Conservation (phyloP, 2,329 filamentous ascomycete genomes). For the Monilinia polystroma region DNA sequence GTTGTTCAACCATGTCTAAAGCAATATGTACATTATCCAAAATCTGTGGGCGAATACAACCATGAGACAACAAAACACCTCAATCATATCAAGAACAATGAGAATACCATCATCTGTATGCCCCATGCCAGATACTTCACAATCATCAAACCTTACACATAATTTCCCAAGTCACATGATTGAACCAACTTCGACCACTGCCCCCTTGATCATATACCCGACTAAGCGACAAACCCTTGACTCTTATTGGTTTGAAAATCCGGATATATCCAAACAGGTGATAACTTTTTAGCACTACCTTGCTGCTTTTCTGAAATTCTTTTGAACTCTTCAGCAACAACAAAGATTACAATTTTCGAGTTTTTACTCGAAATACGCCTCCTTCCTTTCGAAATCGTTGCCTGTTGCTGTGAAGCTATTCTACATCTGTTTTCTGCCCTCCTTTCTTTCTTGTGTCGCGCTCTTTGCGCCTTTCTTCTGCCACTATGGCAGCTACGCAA, state of each 20-base stretch:
- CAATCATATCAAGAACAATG: neutral
- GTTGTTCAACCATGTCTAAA: neutral
- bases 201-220: neutral
- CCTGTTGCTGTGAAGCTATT: neutral
- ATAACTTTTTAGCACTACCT: neutral
- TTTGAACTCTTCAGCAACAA: constrained; percentile 4
- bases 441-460: neutral
- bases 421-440: neutral
- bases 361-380: neutral
- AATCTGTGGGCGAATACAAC: neutral
- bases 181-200: neutral
- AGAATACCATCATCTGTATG: neutral
- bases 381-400: neutral
- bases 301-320: neutral
- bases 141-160: neutral
- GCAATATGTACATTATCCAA: neutral
- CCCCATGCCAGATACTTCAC: neutral
- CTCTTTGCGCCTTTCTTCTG: neutral
- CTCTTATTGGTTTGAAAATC: neutral
- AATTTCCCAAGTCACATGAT: neutral
- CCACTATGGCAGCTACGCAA: constrained; percentile 7
- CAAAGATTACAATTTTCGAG: constrained; percentile 5
- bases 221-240: neutral
- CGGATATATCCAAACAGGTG: neutral
- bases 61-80: neutral